These are phyloP conservation scores for Mayamaea pseudoterrestris DNA, from an alignment of 108 stramenopile species.

Conservation along the genomic window DNA sequence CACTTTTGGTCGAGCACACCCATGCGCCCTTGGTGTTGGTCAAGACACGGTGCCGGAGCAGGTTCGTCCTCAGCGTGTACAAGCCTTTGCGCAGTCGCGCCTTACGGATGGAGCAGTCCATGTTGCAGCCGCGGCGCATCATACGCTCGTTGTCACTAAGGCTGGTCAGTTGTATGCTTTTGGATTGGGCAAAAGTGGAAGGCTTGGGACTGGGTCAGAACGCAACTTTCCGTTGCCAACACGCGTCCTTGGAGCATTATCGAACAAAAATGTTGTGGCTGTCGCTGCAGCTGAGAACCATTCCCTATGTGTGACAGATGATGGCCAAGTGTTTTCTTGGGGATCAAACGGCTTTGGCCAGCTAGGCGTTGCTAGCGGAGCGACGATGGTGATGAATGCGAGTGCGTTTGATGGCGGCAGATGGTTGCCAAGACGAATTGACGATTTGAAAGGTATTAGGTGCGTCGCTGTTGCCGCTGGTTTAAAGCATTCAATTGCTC, in stretches of 20 bases:
- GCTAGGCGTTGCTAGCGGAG: slow-evolving; percentile 28
- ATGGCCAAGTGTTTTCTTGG: slow-evolving; percentile 62
- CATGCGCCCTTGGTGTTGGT: slow-evolving; percentile 46
- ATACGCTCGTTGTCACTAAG: slow-evolving; percentile 55
- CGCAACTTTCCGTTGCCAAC: slow-evolving; percentile 48
- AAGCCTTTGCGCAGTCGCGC: slow-evolving; percentile 33
- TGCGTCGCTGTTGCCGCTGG: slow-evolving; percentile 69
- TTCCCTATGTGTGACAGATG: slow-evolving; percentile 47
- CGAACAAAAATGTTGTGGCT: slow-evolving; percentile 34
- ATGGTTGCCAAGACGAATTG: slow-evolving; percentile 56
- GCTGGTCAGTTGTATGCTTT: slow-evolving; percentile 61
- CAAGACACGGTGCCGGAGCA: too few species aligned
- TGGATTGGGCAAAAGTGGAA: slow-evolving; percentile 70
- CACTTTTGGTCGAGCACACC: slow-evolving; percentile 66
- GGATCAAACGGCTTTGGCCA: slow-evolving; percentile 81
- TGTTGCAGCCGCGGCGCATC: slow-evolving; percentile 64
- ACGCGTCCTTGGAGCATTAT: slow-evolving; percentile 45
- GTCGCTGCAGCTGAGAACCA: slow-evolving; percentile 81
- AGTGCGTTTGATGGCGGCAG: too few species aligned
- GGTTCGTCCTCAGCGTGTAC: slow-evolving; percentile 39
- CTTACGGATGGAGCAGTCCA: slow-evolving; percentile 45
- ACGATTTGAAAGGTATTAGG: slow-evolving; percentile 38
- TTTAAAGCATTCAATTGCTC: slow-evolving; percentile 67
- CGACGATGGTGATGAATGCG: neutral
- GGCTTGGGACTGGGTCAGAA: slow-evolving; percentile 59